Evolutionary conservation across 1,284 basidiomycete genomes (phyloP), one percentile per base, ranked within the genome.

Genomic region (Ceratobasidium papillatum): DNA sequence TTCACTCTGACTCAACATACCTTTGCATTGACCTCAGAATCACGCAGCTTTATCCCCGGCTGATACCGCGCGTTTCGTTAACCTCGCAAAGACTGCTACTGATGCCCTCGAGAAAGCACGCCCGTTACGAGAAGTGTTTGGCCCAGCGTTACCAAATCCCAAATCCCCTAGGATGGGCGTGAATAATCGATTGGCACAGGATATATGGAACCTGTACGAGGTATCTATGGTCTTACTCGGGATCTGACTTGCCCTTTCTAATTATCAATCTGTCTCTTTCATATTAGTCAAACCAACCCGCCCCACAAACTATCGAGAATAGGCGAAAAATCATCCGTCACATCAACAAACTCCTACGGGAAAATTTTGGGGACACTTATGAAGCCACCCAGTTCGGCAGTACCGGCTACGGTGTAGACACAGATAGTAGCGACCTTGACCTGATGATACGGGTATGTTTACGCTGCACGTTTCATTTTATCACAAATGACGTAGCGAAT

Each of bases 381-480:
- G 63, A 45, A 3, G 82, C 87, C 0, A 80, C 83, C 62, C 68
- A 82, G 5, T 88, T 87, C 78, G 87, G 87, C 25, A 88, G 87
- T 75, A 82, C 82, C n/a, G 83, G 82, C 51, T 87, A 87, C 78
- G 85, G 86, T 19, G 81, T 85, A 34, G 82, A 83, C 27, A 79
- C 80, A 45, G 51, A 78, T 0, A 76, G 65, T 3, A 85, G 85
- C 76, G 87, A 88, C 77, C 78, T 88, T 64, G 87, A 88, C 78
- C 76, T 88, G 64, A 84, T 87, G 27, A 79, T 88, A 54, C 75
- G 87, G n/a, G 87, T 87, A 62, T 75, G 85, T 80, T 59, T 59
- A 12, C 8, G 5, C 22, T 34, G 2, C 7, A 41, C 14, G n/a
- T n/a, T 38, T 22, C 7, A 14, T 38, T 34, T 17, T 47, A 51